Base-by-base conservation (phyloP, 2,329 filamentous ascomycete species). In the Xylariaceae sp. region DNA sequence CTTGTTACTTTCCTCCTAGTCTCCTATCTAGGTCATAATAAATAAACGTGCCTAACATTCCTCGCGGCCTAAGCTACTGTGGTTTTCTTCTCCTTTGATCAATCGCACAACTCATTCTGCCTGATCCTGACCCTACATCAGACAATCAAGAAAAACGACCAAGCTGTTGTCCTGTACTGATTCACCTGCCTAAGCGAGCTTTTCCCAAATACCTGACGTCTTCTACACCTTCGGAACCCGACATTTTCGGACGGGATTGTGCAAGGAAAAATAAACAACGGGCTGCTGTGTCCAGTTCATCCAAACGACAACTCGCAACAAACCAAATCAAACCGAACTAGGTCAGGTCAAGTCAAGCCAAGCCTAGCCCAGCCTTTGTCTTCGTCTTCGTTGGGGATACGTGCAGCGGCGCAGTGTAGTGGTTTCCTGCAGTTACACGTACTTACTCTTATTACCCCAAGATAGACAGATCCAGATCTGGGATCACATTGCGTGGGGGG, bases 141-240 rank as follows among this genome's bases (percentile, higher is more conserved):
- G 36, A 37, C 37, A 48, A 19, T 11, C 24, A n/a, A 34, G 29
- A 29, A 19, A 40, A 53, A 34, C n/a, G 31, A 34, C 34, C 28
- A 46, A 46, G 26, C 45, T 29, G 5, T 23, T 31, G 44, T 40
- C 31, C 46, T 17, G 24, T 24, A 41, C 23, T 61, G 33, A 56
- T 53, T 59, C 47, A 63, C 59, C 61, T 66, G 58, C 65, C 59
- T 67, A 67, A 61, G 60, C 60, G 57, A 67, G 61, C 37, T 39
- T 45, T 39, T 28, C 33, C 47, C 33, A 54, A 53, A 63, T 60
- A 61, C 65, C 55, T 60, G 55, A 53, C 37, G 34, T 21, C 51
- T 54, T 54, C 53, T 56, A 55, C 46, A 41, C 48, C 56, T 60
- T 67, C 65, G 65, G 66, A 62, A 68, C 61, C 67, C 66, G 52